Conservation (phyloP, 2,329 filamentous ascomycete species). For the Aspergillus sp. region DNA sequence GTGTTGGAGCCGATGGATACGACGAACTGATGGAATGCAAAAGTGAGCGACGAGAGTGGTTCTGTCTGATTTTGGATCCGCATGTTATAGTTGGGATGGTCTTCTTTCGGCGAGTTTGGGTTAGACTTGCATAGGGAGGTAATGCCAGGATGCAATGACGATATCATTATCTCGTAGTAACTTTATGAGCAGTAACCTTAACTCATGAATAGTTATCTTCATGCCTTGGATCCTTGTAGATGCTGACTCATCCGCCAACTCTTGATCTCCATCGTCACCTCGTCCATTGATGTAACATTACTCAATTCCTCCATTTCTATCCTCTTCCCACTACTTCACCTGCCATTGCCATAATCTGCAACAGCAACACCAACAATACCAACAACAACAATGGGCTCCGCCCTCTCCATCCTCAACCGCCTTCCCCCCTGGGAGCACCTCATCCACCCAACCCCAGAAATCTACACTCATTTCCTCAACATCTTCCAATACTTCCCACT, state of each 20-base stretch:
- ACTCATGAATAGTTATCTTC: too few relatives aligned
- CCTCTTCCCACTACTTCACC: neutral
- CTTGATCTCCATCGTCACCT: neutral
- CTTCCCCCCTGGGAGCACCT: conserved; percentile 36
- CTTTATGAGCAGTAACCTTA: neutral
- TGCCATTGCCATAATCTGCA: neutral
- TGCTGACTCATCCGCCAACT: neutral
- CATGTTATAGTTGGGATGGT: neutral
- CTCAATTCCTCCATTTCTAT: neutral
- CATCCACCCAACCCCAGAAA: conserved; percentile 41
- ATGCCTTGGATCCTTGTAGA: neutral
- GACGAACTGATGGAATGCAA: conserved; percentile 15
- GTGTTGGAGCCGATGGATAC: conserved; percentile 42
- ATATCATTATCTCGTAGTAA: neutral
- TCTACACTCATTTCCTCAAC: conserved; percentile 38
- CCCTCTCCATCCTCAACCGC: conserved; percentile 25
- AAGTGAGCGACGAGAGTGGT: neutral
- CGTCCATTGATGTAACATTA: neutral
- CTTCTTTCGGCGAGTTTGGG: neutral
- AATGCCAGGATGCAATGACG: neutral
- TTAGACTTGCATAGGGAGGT: neutral
- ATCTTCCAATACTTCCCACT: conserved; percentile 48
- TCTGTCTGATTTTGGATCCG: neutral
- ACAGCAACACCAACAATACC: conserved; percentile 16
- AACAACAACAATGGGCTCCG: conserved; percentile 25